Conservation (phyloP, 345 rosid species). For the Gossypium ekmanianum region DNA sequence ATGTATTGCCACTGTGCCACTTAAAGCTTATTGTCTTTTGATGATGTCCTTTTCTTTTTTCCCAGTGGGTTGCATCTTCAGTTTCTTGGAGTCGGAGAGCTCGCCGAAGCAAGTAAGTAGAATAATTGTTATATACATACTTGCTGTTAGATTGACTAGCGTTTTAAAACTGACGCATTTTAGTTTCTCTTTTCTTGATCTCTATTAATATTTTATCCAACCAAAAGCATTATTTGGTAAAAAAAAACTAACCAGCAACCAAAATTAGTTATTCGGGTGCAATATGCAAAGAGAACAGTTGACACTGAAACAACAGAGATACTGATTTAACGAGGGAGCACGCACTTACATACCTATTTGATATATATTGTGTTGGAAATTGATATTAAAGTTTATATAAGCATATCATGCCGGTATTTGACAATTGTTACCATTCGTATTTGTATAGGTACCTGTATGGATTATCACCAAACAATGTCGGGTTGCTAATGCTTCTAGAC, state of each 20-base stretch:
- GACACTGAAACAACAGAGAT: not conserved
- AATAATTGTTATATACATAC: not conserved
- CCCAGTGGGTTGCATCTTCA: constrained; percentile 74
- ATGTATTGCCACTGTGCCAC: constrained; percentile 8
- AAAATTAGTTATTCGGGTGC: not conserved
- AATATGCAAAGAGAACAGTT: not conserved
- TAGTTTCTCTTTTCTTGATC: not conserved
- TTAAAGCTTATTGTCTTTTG: not conserved
- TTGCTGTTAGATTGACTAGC: not conserved
- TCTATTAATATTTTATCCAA: too few relatives aligned
- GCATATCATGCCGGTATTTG: constrained; percentile 15
- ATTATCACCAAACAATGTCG: constrained; percentile 54
- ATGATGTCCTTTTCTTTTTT: constrained; percentile 17
- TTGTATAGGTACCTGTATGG: constrained; percentile 61
- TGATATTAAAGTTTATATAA: constrained; percentile 3
- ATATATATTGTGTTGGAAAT: not conserved
- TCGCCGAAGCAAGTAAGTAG: constrained; percentile 81
- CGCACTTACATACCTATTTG: not conserved
- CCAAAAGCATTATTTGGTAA: too few relatives aligned
- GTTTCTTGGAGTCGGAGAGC: constrained; percentile 87
- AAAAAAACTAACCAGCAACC: too few relatives aligned
- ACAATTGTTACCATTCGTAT: not conserved
- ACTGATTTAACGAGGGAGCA: not conserved
- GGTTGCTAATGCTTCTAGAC: constrained; percentile 84
- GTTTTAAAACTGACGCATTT: not conserved